Conservation (phyloP, 2,329 filamentous ascomycete genomes). For the Fusarium praegraminearum region DNA sequence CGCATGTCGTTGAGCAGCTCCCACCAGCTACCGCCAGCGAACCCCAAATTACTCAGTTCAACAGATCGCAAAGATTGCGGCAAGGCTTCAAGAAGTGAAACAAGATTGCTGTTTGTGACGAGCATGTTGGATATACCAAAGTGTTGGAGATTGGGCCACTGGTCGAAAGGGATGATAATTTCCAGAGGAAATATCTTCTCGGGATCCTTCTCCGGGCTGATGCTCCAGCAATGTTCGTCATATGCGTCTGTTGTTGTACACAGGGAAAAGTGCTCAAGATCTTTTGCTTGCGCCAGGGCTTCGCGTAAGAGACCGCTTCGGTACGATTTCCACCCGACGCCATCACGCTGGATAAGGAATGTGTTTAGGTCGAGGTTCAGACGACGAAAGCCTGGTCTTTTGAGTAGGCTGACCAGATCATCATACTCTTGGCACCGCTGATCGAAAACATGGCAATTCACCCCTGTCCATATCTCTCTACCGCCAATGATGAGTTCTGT, state of each 20-base stretch:
- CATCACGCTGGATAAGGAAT: not conserved
- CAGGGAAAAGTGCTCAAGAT: not conserved
- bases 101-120: not conserved
- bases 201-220: not conserved
- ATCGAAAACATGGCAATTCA: slow-evolving; percentile 4
- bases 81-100: not conserved
- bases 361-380: not conserved
- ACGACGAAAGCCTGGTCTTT: not conserved
- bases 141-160: not conserved
- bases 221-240: rapidly evolving
- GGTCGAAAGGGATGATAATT: not conserved
- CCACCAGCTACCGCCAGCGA: rapidly evolving
- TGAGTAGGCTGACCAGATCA: not conserved
- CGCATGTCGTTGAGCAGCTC: not conserved
- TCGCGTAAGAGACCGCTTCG: not conserved
- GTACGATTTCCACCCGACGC: not conserved
- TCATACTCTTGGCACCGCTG: not conserved
- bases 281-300: not conserved
- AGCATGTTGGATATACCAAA: slow-evolving; percentile 1
- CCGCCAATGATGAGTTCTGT: not conserved
- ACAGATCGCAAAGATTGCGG: not conserved
- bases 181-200: not conserved
- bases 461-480: not conserved
- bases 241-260: rapidly evolving
- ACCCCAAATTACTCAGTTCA: not conserved